Conservation (phyloP, 331 rosid species). For the Rosa hybrid region DNA sequence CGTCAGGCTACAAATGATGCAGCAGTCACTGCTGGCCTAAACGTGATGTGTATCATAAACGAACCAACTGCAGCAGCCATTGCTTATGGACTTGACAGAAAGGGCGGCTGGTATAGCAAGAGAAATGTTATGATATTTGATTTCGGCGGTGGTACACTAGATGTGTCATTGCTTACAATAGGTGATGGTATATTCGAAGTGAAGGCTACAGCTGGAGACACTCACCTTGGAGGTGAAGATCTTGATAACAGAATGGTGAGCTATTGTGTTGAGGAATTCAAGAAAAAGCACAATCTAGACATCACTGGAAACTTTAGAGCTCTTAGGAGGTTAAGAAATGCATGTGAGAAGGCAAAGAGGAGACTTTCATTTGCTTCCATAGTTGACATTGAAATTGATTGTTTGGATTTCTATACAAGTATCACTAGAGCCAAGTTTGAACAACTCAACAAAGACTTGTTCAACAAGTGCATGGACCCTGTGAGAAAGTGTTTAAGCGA, state of each 20-base stretch:
- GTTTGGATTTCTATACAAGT: constrained; percentile 20
- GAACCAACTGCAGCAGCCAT: constrained; percentile 59
- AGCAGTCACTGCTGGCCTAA: constrained; percentile 41
- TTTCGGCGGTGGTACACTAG: constrained; percentile 33
- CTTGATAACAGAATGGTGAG: constrained; percentile 50
- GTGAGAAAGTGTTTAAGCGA: constrained; percentile 26
- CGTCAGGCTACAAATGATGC: constrained; percentile 55
- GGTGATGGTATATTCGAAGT: constrained; percentile 1
- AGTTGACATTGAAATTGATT: background rate
- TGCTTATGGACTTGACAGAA: constrained; percentile 51
- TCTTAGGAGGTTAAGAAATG: constrained; percentile 16
- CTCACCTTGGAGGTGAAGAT: constrained; percentile 26
- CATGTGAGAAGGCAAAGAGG: background rate
- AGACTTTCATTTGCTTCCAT: background rate
- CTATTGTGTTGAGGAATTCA: constrained; percentile 41
- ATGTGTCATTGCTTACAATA: background rate
- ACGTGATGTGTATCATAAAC: constrained; percentile 45
- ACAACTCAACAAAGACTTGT: constrained; percentile 21
- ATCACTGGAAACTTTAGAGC: constrained; percentile 45
- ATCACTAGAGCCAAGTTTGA: constrained; percentile 22
- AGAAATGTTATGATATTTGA: constrained; percentile 26
- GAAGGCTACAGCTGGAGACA: constrained; percentile 21
- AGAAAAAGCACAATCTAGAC: constrained; percentile 35
- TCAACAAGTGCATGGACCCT: constrained; percentile 21
- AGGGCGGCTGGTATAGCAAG: background rate